Conservation (phyloP, 352 stramenopile genomes). For the Globisporangium echinulatum region DNA sequence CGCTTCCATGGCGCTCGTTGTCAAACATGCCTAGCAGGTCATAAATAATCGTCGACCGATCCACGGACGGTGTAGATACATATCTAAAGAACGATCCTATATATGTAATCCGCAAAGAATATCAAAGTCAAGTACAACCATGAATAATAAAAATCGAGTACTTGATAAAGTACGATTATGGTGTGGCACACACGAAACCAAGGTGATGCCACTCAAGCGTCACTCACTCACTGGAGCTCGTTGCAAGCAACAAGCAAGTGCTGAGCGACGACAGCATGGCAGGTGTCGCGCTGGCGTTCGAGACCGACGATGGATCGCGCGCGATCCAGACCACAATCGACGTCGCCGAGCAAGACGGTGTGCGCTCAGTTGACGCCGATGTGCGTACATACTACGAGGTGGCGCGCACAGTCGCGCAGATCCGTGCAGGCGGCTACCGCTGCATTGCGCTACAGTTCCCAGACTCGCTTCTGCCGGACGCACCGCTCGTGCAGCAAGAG, state of each 20-base stretch:
- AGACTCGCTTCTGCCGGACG: conserved; percentile 89
- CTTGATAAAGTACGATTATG: too few relatives aligned
- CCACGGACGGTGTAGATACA: too few relatives aligned
- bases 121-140: too few relatives aligned
- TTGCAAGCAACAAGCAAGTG: neutral
- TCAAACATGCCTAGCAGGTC: too few relatives aligned
- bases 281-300: conserved; percentile 64
- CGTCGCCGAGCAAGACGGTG: conserved; percentile 44
- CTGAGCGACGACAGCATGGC: neutral
- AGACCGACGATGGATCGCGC: conserved; percentile 76
- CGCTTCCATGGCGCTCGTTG: too few relatives aligned
- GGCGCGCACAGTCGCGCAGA: conserved; percentile 47
- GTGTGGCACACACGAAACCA: too few relatives aligned
- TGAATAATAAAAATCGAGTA: too few relatives aligned
- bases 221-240: neutral
- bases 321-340: conserved; percentile 62
- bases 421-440: conserved; percentile 47
- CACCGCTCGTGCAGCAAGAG: conserved; percentile 78
- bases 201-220: neutral
- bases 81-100: too few relatives aligned
- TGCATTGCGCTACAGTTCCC: conserved; percentile 94
- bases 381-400: conserved; percentile 64
- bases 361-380: conserved; percentile 30
- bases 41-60: too few relatives aligned
- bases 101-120: too few relatives aligned